Base-by-base conservation (phyloP, 805 yeast species). In the Saccharomycopsis sp. region DNA sequence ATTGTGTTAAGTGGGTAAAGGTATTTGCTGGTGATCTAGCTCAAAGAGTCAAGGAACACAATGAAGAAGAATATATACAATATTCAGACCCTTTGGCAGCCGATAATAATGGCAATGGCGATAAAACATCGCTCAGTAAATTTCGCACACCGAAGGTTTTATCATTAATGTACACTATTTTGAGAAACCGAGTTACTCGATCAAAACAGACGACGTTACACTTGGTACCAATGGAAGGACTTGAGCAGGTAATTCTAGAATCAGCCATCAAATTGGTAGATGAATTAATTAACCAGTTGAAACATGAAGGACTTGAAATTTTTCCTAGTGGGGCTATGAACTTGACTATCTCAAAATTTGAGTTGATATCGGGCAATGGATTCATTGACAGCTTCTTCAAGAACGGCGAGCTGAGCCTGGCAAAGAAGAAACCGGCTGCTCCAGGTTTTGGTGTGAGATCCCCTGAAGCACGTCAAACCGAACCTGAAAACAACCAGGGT, bases 11-110 rank as follows among this genome's bases (percentile, higher is more conserved):
- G 20, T 93, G 99, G 99, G 72, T 93, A 5, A 82, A 78, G 44
- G 96, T 93, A 0, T 92, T 85, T 73, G 78, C 87, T 1, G 92
- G 91, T 0, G 99, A 93, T 65, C 70, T 93, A 34, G 72, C 80
- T 29, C 83, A 84, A 54, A 70, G 99, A 57, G 69, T 92, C 3
- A 74, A 79, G 29, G 98, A 93, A 64, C 66, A 86, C 20, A 88
- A 84, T 60, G 92, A 88, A 62, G 96, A 90, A 64, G 76, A 77
- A 42, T 55, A 20, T 49, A 20, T 55, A 53, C 17, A 53, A 35
- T 12, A 53, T 35, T 17, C 29, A 42, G 23, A 44, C 19, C 20
- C 19, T 44, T 24, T 9, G 24, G 35, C 24, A 25, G 14, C 22
- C 38, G 47, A 56, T 1, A 44, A 25, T 2, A 53, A 34, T 3